Evolutionary conservation across 352 stramenopile species (phyloP).

Genomic region (Phytophthora megakarya): DNA sequence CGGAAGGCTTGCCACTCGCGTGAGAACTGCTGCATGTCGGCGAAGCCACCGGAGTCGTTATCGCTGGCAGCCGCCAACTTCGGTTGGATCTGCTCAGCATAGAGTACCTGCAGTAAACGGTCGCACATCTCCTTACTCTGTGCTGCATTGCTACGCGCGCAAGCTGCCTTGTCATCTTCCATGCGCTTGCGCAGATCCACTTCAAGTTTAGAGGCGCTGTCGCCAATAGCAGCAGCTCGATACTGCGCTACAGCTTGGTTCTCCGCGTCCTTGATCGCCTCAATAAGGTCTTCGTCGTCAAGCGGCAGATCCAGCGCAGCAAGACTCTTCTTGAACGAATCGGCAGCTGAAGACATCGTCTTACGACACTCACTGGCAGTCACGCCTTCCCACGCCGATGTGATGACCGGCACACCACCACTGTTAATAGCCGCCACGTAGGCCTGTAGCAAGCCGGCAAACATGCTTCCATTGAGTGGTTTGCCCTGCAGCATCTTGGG

Average conservation of each 20-base stretch:
- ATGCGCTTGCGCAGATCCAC: slow-evolving; percentile 69
- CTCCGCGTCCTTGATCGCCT: slow-evolving; percentile 63
- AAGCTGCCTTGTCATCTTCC: slow-evolving; percentile 61
- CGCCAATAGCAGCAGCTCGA: slow-evolving; percentile 65
- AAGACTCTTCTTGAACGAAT: slow-evolving; percentile 69
- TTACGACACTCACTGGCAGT: slow-evolving; percentile 83
- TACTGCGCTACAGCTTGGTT: slow-evolving; percentile 61
- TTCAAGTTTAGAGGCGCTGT: slow-evolving; percentile 69
- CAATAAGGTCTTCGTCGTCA: slow-evolving; percentile 67
- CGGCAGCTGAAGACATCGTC: slow-evolving; percentile 60
- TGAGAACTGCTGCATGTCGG: slow-evolving; percentile 83
- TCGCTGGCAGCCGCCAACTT: slow-evolving; percentile 64
- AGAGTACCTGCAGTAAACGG: slow-evolving; percentile 77
- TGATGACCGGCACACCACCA: slow-evolving; percentile 87
- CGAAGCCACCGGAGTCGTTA: slow-evolving; percentile 53
- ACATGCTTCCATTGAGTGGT: slow-evolving; percentile 83
- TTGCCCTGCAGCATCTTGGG: slow-evolving; percentile 88
- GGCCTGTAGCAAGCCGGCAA: slow-evolving; percentile 75
- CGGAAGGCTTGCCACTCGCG: slow-evolving; percentile 74
- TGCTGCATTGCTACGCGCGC: slow-evolving; percentile 50
- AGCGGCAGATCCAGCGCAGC: slow-evolving; percentile 67
- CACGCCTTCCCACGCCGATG: slow-evolving; percentile 86
- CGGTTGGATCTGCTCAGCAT: slow-evolving; percentile 80
- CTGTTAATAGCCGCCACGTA: slow-evolving; percentile 90
- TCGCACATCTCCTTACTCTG: slow-evolving; percentile 84